phyloP scores from a whole-genome alignment of 352 stramenopile species.

The Globisporangium takayamanum region DNA sequence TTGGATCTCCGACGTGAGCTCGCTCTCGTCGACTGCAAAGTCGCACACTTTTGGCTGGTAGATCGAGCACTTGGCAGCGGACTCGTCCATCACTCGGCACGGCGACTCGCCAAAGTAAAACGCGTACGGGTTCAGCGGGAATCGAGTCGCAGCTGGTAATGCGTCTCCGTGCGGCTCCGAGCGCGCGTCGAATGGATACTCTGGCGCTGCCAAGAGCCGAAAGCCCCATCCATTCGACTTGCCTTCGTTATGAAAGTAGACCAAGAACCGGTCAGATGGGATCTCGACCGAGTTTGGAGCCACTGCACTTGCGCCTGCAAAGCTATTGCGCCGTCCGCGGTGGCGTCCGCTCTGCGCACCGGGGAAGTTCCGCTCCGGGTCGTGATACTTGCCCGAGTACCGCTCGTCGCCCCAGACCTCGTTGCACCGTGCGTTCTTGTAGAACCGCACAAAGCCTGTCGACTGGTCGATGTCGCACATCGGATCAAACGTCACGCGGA shows the following conservation, averaged over 20 bases:
- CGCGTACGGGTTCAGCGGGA: constrained; percentile 43
- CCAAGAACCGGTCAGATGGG: constrained; percentile 54
- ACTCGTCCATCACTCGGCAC: constrained; percentile 33
- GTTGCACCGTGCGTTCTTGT: constrained; percentile 59
- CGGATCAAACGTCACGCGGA: constrained; percentile 72
- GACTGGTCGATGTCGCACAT: constrained; percentile 58
- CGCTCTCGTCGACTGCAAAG: constrained; percentile 39
- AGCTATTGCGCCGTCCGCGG: constrained; percentile 23
- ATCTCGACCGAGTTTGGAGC: constrained; percentile 46
- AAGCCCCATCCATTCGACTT: constrained; percentile 61
- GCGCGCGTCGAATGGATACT: constrained; percentile 21
- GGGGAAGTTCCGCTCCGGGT: constrained; percentile 69
- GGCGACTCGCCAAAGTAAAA: constrained; percentile 71
- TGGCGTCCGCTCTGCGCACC: constrained; percentile 52
- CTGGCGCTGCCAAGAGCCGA: constrained; percentile 43
- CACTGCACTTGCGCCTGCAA: not conserved
- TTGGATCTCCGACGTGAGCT: constrained; percentile 48
- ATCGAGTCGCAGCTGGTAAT: not conserved
- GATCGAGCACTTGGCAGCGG: constrained; percentile 54
- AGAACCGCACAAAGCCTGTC: constrained; percentile 60
- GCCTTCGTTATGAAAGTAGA: constrained; percentile 65
- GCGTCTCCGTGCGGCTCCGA: not conserved
- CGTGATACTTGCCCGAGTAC: constrained; percentile 68
- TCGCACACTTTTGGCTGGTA: constrained; percentile 46
- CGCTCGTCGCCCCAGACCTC: constrained; percentile 65